Evolutionary conservation across 1,139 yeast genomes (phyloP).

Genomic region (Saccharomycopsis phalli): DNA sequence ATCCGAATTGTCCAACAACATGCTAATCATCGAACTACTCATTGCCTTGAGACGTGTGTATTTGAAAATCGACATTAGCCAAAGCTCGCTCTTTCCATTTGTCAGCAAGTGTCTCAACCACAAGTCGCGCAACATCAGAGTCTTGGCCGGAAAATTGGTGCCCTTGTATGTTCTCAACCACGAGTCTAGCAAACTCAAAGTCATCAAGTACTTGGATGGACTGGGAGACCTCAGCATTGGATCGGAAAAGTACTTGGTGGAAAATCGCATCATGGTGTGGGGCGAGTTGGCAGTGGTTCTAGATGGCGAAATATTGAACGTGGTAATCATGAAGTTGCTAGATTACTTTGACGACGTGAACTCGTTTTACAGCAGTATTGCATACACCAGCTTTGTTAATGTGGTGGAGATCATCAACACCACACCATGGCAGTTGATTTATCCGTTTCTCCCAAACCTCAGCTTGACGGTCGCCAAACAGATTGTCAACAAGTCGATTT

Average conservation of each 20-base stretch:
- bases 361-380: constrained; percentile 55
- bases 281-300: constrained; percentile 51
- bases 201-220: constrained; percentile 9
- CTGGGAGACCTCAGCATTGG: constrained; percentile 3
- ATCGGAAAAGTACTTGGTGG: constrained; percentile 38
- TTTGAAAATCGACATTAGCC: constrained; percentile 9
- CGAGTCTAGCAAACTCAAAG: constrained; percentile 27
- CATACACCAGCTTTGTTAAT: constrained; percentile 35
- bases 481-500: constrained; percentile 38
- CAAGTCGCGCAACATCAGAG: constrained; percentile 13
- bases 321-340: constrained; percentile 48
- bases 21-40: constrained; percentile 8
- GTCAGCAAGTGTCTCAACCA: constrained; percentile 9
- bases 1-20: constrained; percentile 1
- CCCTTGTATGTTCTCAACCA: constrained; percentile 37
- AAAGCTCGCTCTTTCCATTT: constrained; percentile 12
- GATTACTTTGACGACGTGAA: constrained; percentile 52
- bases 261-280: constrained; percentile 53
- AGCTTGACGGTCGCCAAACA: constrained; percentile 55
- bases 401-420: constrained; percentile 35
- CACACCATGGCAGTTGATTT: constrained; percentile 61
- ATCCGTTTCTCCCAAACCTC: constrained; percentile 74
- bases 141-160: constrained; percentile 28
- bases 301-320: constrained; percentile 56
- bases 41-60: constrained; percentile 10